Percentiles rank a stretch among this genome's conserved stretches.
Evolutionary conservation across 176 grass and related monocot species (phyloP).

Genomic region (Ensete glaucum): DNA sequence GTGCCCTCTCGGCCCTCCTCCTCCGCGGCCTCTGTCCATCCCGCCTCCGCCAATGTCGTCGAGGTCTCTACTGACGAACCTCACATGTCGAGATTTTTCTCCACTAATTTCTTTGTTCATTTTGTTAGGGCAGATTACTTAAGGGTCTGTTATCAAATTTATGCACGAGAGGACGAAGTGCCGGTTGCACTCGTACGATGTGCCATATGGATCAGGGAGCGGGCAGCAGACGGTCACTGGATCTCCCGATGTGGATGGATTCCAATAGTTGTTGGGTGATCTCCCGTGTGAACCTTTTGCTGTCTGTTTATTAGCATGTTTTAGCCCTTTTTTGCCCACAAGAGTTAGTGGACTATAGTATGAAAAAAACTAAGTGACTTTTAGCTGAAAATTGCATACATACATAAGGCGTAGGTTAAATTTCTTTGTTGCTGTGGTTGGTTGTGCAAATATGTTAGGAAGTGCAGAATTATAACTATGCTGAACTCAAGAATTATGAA

Average conservation of each 20-base stretch:
- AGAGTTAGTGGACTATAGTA: too few relatives aligned
- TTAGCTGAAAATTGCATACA: too few relatives aligned
- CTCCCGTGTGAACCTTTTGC: too few relatives aligned
- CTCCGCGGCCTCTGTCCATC: background rate
- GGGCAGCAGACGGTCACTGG: conserved; percentile 77
- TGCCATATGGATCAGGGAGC: conserved; percentile 72
- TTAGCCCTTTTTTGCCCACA: too few relatives aligned
- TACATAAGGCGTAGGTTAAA: too few relatives aligned
- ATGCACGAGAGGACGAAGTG: conserved; percentile 74
- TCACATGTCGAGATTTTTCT: background rate
- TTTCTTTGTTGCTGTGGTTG: too few relatives aligned
- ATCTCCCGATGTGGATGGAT: conserved; percentile 54
- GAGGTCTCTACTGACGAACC: background rate
- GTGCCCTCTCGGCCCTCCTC: background rate
- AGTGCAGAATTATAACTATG: too few relatives aligned
- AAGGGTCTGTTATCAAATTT: conserved; percentile 53
- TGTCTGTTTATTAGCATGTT: too few relatives aligned
- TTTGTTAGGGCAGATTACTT: conserved; percentile 41
- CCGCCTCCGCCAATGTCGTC: background rate
- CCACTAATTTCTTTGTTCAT: conserved; percentile 3
- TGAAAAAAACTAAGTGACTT: too few relatives aligned
- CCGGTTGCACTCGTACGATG: conserved; percentile 68
- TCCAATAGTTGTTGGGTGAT: conserved; percentile 74
- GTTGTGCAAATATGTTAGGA: too few relatives aligned
- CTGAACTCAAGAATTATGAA: too few relatives aligned